Evolutionary conservation across 1,284 basidiomycete species (phyloP), one percentile per base, ranked within the genome.

Genomic region (Boletus holoroseus): DNA sequence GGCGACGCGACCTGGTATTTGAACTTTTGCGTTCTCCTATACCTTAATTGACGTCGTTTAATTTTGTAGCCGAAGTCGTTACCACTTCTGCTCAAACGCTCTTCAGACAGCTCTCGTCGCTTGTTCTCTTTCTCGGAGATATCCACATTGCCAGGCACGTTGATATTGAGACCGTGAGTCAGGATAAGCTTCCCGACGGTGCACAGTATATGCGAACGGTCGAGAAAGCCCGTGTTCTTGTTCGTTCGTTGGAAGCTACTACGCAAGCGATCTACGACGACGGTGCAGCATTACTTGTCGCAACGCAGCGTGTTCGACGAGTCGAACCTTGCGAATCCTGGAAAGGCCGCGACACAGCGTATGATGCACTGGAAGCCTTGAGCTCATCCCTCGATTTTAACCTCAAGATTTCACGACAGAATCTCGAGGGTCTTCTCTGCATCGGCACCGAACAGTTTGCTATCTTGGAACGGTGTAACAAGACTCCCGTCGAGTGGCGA

Each of bases 251-350:
- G 41, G 79, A 82, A 57, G 68, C 68, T 0, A 59, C 70, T 13
- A 70, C 75, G 9, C 79, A 83, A 52, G 70, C 76, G 2, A 62
- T 83, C 1, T 81, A 76, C 56, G 79, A 81, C 48, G 73, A 78
- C 47, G 71, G 75, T 1, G 63, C 73, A 16, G 51, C 66, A 1
- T 62, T 81, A 7, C 66, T 82, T n/a, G 59, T 70, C n/a, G 62
- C 68, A 2, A 58, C 71, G 13, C 77, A 78, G 49, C 60, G 59
- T 5, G 58, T 71, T 22, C 63, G 61, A 32, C 56, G 58, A 35
- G 53, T 68, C 26, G 64, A 66, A 11, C 62, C 57, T 44, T 60
- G 61, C 38, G 61, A 68, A 44, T 58, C 53, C 16, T 64, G 66
- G 62, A 49, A 57, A 53, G 55, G 59, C 45, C 51, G 59, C 24